Evolutionary conservation across 2,329 filamentous ascomycete species (phyloP).

Genomic region (Thielaviopsis ethacetica): DNA sequence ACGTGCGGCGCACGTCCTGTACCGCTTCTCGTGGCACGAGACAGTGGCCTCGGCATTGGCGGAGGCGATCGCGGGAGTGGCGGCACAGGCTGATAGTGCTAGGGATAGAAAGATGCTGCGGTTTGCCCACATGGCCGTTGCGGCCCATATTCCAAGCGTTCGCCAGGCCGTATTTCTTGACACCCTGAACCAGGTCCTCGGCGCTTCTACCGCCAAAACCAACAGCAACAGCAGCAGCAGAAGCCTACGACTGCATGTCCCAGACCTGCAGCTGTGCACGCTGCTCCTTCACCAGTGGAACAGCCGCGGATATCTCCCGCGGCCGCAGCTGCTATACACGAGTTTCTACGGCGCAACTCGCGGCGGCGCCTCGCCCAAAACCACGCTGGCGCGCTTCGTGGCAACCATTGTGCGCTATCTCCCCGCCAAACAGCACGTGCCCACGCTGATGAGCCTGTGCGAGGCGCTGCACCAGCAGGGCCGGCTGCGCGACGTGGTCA

Average conservation of each 20-base stretch:
- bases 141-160: conserved; percentile 13
- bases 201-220: too few relatives aligned
- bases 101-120: not conserved
- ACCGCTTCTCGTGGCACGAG: not conserved
- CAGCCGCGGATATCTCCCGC: conserved; percentile 12
- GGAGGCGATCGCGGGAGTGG: not conserved
- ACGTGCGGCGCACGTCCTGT: conserved; percentile 2
- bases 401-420: conserved; percentile 5
- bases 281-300: conserved; percentile 14
- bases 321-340: not conserved
- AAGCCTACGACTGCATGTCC: not conserved
- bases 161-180: conserved; percentile 12
- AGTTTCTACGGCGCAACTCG: not conserved
- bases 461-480: conserved; percentile 11
- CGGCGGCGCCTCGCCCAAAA: too few relatives aligned
- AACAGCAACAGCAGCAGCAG: too few relatives aligned
- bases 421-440: conserved; percentile 3
- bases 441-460: conserved; percentile 12
- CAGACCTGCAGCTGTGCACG: conserved; percentile 13
- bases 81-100: too few relatives aligned
- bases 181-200: not conserved
- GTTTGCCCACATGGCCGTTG: conserved; percentile 13
- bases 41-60: not conserved
- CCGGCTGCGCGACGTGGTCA: conserved; percentile 11
- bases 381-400: conserved; percentile 7